Conservation (phyloP, 2,329 filamentous ascomycete genomes). For the Penicillium sp. region DNA sequence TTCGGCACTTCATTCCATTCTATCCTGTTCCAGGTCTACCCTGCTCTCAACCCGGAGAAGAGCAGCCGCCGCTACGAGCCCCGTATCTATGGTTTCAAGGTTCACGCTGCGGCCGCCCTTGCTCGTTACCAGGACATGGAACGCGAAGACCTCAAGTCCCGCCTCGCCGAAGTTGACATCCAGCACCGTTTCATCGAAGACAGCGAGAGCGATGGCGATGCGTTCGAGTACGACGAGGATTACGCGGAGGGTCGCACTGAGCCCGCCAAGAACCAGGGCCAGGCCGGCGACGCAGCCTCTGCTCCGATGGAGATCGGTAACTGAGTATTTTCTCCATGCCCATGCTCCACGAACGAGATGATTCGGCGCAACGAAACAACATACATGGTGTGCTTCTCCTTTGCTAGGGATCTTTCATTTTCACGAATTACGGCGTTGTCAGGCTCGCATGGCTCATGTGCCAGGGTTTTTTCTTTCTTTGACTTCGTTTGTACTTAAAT, state of each 20-base stretch:
- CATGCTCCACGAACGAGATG: conserved; percentile 17
- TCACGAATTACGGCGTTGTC: conserved; percentile 33
- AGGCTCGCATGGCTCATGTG: conserved; percentile 18
- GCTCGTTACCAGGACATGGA: conserved; percentile 86
- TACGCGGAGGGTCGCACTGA: conserved; percentile 28
- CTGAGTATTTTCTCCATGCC: conserved; percentile 18
- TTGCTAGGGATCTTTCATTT: conserved; percentile 16
- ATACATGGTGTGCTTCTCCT: conserved; percentile 21
- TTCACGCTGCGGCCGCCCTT: conserved; percentile 84
- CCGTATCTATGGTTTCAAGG: conserved; percentile 90
- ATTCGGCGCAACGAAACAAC: conserved; percentile 30
- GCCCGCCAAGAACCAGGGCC: conserved; percentile 32
- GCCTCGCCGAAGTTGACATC: conserved; percentile 68
- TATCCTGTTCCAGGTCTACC: conserved; percentile 98
- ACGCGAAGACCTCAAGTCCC: conserved; percentile 77
- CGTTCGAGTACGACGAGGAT: conserved; percentile 45
- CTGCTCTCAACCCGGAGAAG: conserved; percentile 83
- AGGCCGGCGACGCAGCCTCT: conserved; percentile 32
- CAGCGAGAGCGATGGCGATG: conserved; percentile 61
- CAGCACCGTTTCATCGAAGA: conserved; percentile 78
- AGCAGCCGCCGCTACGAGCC: conserved; percentile 83
- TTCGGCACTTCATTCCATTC: conserved; percentile 99
- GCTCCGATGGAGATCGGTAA: conserved; percentile 41
- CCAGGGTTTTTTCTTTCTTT: conserved; percentile 22
- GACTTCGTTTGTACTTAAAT: conserved; percentile 25